Evolutionary conservation across 2,329 filamentous ascomycete genomes (phyloP), one percentile per base, ranked within the genome.

Genomic region (Orbilia blumenaviensis): DNA sequence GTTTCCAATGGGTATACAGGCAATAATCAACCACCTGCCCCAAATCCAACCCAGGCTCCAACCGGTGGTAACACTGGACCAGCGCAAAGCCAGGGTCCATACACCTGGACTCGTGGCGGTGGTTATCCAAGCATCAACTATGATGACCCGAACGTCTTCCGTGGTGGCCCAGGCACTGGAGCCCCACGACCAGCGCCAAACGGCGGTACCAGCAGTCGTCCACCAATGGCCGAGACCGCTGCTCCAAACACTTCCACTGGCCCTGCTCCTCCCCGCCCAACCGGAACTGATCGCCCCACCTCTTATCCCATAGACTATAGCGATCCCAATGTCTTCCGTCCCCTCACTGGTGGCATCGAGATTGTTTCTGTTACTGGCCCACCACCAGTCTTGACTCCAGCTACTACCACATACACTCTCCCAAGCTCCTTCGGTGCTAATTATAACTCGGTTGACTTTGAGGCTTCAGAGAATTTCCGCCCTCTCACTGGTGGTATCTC

Each of bases 91-190:
- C 42, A 23, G 41, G 21, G 44, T 25, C 46, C 60, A 50, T 66
- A 66, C 61, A 72, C 67, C 8, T 72, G 58, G 56, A 44, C 52
- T 38, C 58, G 46, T 27, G 46, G 56, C 10, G 56, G 69, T 36
- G 54, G 63, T n/a, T 75, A 75, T 29, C 69, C 69, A 29, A 75
- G 62, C 69, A 75, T 75, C 34, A 58, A 75, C 69, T 75, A 56
- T 34, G 38, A 75, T n/a, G 63, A 75, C 46, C 69, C 69, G 56
- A 63, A 75, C 54, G 25, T 67, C 56, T 75, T 75, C 56, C 32
- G 48, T 46, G 69, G 42, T 7, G 69, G 69, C 44, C 23, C 68
- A 48, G 52, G 48, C 41, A 42, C 21, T 42, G 44, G 44, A 6
- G 9, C 58, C 18, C 9, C 44, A 16, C n/a, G 23, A 8, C 38